Percentiles rank a stretch among this genome's conserved stretches.
Conservation (phyloP, 768 basidiomycete species). For the Hypholoma sublateritium region DNA sequence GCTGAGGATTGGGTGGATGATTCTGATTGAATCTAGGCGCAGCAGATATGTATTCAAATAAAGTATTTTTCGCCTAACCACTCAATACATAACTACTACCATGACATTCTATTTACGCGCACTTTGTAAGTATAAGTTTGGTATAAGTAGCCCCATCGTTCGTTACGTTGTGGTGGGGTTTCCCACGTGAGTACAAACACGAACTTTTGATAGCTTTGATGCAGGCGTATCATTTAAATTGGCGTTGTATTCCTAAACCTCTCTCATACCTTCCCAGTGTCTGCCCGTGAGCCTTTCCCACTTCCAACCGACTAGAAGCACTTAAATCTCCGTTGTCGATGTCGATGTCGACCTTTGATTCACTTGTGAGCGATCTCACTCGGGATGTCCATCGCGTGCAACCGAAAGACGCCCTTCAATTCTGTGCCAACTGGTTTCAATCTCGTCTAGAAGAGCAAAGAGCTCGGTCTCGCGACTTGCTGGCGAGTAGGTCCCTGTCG, state of each 20-base stretch:
- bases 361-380: slow-evolving; percentile 80
- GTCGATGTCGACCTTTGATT: slow-evolving; percentile 68
- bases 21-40: slow-evolving; percentile 38
- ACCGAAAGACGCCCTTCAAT: slow-evolving; percentile 90
- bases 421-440: slow-evolving; percentile 94
- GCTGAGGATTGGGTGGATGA: slow-evolving; percentile 72
- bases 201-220: slow-evolving; percentile 2
- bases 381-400: slow-evolving; percentile 84
- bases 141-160: no score
- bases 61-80: not conserved
- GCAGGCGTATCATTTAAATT: not conserved
- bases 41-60: slow-evolving; percentile 7
- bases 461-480: slow-evolving; percentile 64
- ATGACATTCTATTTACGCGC: not conserved
- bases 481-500: slow-evolving; percentile 52
- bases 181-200: slow-evolving; percentile 9
- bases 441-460: slow-evolving; percentile 84
- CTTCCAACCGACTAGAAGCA: not conserved
- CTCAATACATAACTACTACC: not conserved
- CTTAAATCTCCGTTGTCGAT: slow-evolving; percentile 8
- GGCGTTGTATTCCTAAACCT: not conserved
- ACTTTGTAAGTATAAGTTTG: no score
- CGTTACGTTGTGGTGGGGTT: not conserved
- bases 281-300: not conserved
- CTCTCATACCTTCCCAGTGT: not conserved